Base-by-base conservation (phyloP, 163 green algal species). In the Coccomyxa subellipsoidea region DNA sequence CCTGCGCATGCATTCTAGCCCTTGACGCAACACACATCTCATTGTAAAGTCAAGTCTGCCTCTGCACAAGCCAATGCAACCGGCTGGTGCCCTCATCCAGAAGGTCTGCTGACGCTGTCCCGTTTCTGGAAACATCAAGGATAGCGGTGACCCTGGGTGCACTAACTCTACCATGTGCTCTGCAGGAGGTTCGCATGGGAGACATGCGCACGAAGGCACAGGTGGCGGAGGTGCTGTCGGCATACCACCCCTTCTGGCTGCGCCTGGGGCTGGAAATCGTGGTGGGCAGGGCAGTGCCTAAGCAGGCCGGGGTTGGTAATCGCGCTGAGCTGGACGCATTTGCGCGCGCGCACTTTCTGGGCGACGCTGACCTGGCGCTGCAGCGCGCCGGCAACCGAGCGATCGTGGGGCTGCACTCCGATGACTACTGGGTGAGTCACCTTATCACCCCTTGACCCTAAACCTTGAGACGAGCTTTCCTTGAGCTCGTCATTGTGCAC, bases 181-280 rank as follows among this genome's bases (percentile, higher is more conserved):
- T 69, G 8, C 81, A 90, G 83, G 82, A 87, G 69, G 69, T 77
- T 1, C 70, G 87, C 31, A 79, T 94, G 71, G 85, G 82, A 21
- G 92, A 96, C 79, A 70, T 94, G 7, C 77, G 80, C 18, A 80
- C 93, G 76, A 86, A 86, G 25, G 82, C 88, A 31, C 83, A 87
- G 35, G 87, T 88, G n/a, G 35, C 93, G 54, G 82, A 90, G 21
- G 91, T 88, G 39, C 88, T 98, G 47, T 72, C 90, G 29, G 86
- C 79, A 34, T 98, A 97, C 86, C 90, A 98, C 82, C 91, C 94
- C 4, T 94, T 98, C 80, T 98, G 95, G 95, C 89, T 98, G 84
- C 84, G 84, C 9, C 66, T 95, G 15, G 95, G 84, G 0, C 78
- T 96, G 31, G 91, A 97, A 34, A 32, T 77, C 1, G 47, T 84